Evolutionary conservation across 169 alveolate genomes (phyloP), one percentile per base, ranked within the genome.

Genomic region (Theileria parva): DNA sequence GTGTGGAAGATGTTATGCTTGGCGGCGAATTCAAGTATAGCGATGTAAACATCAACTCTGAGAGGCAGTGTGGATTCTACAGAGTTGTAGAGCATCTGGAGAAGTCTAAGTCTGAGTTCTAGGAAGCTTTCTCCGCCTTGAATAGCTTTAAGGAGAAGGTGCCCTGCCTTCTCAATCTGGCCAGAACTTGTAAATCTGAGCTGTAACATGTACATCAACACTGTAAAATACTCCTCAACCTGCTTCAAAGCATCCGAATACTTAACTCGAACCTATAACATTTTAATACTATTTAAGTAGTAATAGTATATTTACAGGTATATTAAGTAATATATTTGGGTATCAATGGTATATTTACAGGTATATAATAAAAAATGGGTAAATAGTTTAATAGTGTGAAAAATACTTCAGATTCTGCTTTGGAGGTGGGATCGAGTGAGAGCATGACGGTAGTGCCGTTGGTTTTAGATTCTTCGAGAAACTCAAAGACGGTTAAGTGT

Each of bases 171-270:
- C 61, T 88, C 90, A 30, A 88, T 69, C 59, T 85, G 90, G 30
- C 84, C 93, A 21, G 77, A 81, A 73, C 88, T 85, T 21, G 87
- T 88, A 78, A 88, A 88, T 51, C 90, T 76, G 65, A 88, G 86
- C 80, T 88, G 93, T 37, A 88, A 76, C 83, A 88, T 85, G 23
- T 87, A 88, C 79, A 88, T 88, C 57, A 88, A 79, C 30, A 88
- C 88, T n/a, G 90, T 88, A 76, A 88, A 88, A 74, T 88, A 88
- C 81, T 88, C 93, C 69, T 88, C 93, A n/a, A 88, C 93, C 84
- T 87, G 85, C 79, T 78, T 66, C 50, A 80, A 57, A 17, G 87
- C 87, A 30, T 80, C 87, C 11, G 11, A 34, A 55, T 60, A 80
- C 48, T 80, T 80, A 27, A 80, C 60, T 60, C 55, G 59, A 21